Evolutionary conservation across 257 asterid genomes (phyloP).

Genomic region (Solanum bulbocastanum): DNA sequence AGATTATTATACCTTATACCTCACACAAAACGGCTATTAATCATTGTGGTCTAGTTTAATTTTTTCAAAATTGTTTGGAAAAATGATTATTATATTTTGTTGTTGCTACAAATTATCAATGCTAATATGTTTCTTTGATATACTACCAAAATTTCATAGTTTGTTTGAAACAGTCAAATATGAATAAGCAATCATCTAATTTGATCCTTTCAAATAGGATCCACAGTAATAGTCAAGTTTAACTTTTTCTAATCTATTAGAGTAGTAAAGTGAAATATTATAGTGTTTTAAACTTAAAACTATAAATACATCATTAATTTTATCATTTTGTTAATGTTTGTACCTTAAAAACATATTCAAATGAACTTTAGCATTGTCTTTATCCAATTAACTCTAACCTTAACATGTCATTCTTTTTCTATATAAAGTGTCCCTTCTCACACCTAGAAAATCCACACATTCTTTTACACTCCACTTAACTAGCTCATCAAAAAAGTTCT

Average conservation of each 20-base stretch:
- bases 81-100: not conserved
- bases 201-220: not conserved
- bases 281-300: not conserved
- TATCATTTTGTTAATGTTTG: not conserved
- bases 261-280: not conserved
- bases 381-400: not conserved
- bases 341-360: not conserved
- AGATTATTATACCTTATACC: not conserved
- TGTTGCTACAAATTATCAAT: not conserved
- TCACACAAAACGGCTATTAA: too few relatives aligned
- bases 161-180: not conserved
- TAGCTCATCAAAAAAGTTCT: not conserved
- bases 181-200: not conserved
- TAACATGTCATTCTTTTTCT: not conserved
- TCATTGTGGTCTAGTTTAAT: not conserved
- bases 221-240: not conserved
- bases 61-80: not conserved
- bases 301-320: not conserved
- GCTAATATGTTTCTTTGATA: not conserved
- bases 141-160: not conserved
- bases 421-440: not conserved
- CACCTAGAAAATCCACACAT: not conserved
- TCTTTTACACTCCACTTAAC: not conserved
- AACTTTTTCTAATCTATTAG: not conserved
- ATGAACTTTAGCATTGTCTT: not conserved